Conservation (phyloP, 352 stramenopile genomes). For the Globisporangium megalacanthum region DNA sequence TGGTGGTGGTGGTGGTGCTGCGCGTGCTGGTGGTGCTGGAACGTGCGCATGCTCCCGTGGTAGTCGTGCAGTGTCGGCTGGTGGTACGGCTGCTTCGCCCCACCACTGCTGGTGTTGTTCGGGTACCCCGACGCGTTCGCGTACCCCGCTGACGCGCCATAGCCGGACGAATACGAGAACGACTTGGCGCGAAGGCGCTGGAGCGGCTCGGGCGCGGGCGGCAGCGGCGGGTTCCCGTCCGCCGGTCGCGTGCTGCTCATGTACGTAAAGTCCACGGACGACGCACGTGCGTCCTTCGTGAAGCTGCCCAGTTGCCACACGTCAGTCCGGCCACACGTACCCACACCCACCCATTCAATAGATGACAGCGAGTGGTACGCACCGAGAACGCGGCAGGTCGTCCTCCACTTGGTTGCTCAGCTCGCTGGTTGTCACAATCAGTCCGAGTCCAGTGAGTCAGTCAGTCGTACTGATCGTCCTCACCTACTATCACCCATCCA, state of each 20-base stretch:
- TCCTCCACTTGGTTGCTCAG: slow-evolving; percentile 15
- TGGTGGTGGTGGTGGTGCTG: slow-evolving; percentile 18
- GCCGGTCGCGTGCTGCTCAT: slow-evolving; percentile 17
- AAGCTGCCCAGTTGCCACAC: slow-evolving; percentile 8
- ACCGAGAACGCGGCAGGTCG: slow-evolving; percentile 11
- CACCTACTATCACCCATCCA: not conserved
- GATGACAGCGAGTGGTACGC: not conserved
- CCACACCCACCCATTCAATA: not conserved
- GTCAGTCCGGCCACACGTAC: not conserved
- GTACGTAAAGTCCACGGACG: slow-evolving; percentile 74
- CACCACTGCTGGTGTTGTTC: slow-evolving; percentile 6
- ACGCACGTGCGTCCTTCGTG: slow-evolving; percentile 67
- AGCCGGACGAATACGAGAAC: slow-evolving; percentile 69
- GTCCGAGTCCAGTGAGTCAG: not conserved
- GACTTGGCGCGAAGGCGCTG: slow-evolving; percentile 68
- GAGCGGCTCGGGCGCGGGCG: slow-evolving; percentile 54
- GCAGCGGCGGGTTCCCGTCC: slow-evolving; percentile 58
- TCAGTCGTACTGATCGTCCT: not conserved
- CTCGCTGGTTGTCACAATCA: slow-evolving; percentile 1
- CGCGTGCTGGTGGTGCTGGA: slow-evolving; percentile 20
- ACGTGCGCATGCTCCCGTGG: slow-evolving; percentile 48
- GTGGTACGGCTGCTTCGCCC: slow-evolving; percentile 35
- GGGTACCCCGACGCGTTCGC: slow-evolving; percentile 2
- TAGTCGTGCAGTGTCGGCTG: slow-evolving; percentile 43
- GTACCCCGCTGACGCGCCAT: slow-evolving; percentile 40